Percentiles rank a stretch among this genome's conserved stretches.
Conservation (phyloP, 2,329 filamentous ascomycete species). For the Talaromyces funiculosus region DNA sequence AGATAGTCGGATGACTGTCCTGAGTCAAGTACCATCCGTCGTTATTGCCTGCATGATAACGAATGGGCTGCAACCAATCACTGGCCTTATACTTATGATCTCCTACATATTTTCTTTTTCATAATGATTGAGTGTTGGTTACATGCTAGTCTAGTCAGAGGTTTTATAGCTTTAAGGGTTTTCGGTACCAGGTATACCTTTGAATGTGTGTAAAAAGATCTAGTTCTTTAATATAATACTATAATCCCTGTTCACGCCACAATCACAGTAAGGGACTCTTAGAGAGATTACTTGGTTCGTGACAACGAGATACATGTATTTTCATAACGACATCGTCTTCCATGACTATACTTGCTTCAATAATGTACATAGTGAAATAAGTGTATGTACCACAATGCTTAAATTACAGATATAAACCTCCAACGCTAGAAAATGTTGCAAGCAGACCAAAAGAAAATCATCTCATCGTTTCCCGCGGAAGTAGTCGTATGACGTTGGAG, state of each 20-base stretch:
- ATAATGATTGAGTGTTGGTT: too few relatives aligned
- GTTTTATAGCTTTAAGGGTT: too few relatives aligned
- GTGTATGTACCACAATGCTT: background rate
- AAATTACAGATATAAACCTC: background rate
- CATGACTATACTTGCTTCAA: background rate
- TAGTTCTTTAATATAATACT: too few relatives aligned
- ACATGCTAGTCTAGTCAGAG: too few relatives aligned
- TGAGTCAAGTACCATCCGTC: background rate
- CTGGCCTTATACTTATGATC: too few relatives aligned
- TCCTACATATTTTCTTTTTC: too few relatives aligned
- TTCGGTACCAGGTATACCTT: too few relatives aligned
- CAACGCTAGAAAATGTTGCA: background rate
- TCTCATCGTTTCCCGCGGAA: constrained; percentile 23
- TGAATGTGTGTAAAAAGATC: too few relatives aligned
- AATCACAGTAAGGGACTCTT: too few relatives aligned
- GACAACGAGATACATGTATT: background rate
- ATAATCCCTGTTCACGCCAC: too few relatives aligned
- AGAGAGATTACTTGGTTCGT: background rate
- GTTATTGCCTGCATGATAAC: background rate
- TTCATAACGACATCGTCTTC: background rate
- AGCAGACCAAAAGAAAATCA: background rate
- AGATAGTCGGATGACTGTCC: background rate
- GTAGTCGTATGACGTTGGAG: constrained; percentile 30
- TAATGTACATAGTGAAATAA: background rate
- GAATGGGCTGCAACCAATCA: background rate